Base-by-base conservation (phyloP, 2,329 filamentous ascomycete species). In the Botrytis aclada region DNA sequence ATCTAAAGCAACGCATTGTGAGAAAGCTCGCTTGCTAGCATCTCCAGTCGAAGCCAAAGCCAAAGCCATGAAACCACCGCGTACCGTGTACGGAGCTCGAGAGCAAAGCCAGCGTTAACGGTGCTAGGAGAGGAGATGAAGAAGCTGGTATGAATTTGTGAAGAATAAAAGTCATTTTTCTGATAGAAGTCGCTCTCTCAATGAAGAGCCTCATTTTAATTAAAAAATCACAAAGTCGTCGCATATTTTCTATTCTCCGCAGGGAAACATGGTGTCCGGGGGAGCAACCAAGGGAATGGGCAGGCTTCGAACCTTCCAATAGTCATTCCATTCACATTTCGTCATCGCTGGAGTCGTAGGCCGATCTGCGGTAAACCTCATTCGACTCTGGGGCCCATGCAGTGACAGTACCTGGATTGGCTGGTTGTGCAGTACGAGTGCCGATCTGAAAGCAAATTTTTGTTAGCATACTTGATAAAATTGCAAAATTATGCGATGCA, bases 321-420 rank as follows among this genome's bases (percentile, higher is more conserved):
- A n/a, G 20, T 47, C 10, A 20, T 20, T 25, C 54, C 47, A 56
- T 56, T 56, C 25, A 58, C 51, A 69, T 61, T 20, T 72, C 73
- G 39, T 70, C 67, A 61, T 70, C 67, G 54, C 67, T 70, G 22
- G 67, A 70, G 25, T 70, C 67, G 67, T 70, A 70, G 29, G 20
- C 34, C 1, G 65, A 56, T 56, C 65, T 67, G 29, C 34, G 65
- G 25, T 67, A 56, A 10, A 20, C 47, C 9, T n/a, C n/a, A 32
- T 67, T 56, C 1, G 65, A 67, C 7, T 67, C 65, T 10, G 65
- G 65, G 3, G 65, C 65, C 65, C 65, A 67, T n/a, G 54, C 47
- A 7, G 65, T 67, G 25, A 56, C 37, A 34, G 64, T 4, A 41
- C 34, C 47, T 56, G 6, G 47, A 10, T 41, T 41, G n/a, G 34